Conservation (phyloP, 768 basidiomycete genomes). For the Xerocomellus intermedius region DNA sequence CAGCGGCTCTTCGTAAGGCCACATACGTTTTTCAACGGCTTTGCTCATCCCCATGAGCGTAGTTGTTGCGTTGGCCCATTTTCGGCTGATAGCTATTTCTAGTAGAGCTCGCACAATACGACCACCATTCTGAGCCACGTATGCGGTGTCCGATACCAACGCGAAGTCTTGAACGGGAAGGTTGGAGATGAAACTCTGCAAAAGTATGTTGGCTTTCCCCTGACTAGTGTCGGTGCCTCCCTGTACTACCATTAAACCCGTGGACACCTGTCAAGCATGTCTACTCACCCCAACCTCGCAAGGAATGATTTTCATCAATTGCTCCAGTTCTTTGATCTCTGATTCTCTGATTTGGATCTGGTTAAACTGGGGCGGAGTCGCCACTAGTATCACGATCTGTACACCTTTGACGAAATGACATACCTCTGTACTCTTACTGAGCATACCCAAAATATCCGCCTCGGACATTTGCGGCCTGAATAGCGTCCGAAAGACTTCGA, state of each 20-base stretch:
- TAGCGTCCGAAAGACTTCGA: constrained; percentile 80
- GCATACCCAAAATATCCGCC: constrained; percentile 84
- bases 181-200: constrained; percentile 87
- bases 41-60: constrained; percentile 91
- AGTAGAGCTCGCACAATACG: constrained; percentile 93
- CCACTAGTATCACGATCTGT: background rate
- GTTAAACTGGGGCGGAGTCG: constrained; percentile 59
- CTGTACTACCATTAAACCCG: constrained; percentile 34
- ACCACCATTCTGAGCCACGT: constrained; percentile 91
- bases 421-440: constrained; percentile 91
- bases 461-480: constrained; percentile 87
- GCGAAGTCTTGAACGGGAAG: constrained; percentile 91
- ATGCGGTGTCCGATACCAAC: constrained; percentile 90
- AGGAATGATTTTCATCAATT: constrained; percentile 64
- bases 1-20: constrained; percentile 94
- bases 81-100: constrained; percentile 90
- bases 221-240: constrained; percentile 59
- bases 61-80: constrained; percentile 81
- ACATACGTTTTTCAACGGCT: constrained; percentile 86
- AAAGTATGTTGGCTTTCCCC: constrained; percentile 92
- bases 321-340: constrained; percentile 79
- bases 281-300: constrained; percentile 73
- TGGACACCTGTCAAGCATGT: background rate
- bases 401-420: constrained; percentile 7
- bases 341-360: constrained; percentile 94